Base-by-base conservation (phyloP, 805 yeast species). In the Saturnispora bothae region DNA sequence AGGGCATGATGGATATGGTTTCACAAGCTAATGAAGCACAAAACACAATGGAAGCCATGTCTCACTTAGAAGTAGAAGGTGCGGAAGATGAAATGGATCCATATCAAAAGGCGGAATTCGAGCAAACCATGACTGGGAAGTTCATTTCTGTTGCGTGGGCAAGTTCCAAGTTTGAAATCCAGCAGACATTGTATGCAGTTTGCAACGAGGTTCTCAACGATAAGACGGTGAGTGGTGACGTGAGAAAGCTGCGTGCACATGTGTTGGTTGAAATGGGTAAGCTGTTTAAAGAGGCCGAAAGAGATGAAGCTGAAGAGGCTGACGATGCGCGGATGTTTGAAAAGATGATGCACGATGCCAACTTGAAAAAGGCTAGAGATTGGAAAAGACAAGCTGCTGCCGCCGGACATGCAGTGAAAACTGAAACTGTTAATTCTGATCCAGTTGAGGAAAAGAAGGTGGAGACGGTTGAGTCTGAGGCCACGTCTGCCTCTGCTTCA, bases 121-220 rank as follows among this genome's bases (percentile, higher is more conserved):
- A 82, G 51, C 77, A 80, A 53, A 65, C 77, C 23, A 60, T 83
- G 46, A 76, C 81, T 67, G 92, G 89, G 16, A 83, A 82, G 55
- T 83, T 82, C 15, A 60, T 83, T 26, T 79, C 83, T 7, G 89
- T 88, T 3, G 92, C 92, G 7, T 83, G 94, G 94, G 75, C 76
- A 10, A 85, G 89, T 0, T 76, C 88, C 10, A 78, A 72, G 51
- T 81, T 76, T 52, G 94, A 83, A 55, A 82, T 83, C 38, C 81
- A 77, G 54, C 68, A 79, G 12, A 80, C 85, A 0, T 65, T 80
- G 38, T 71, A 83, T 47, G 73, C 68, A 10, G 92, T 82, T 10
- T 81, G 89, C 59, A 80, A 79, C 48, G 63, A 60, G 30, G 68
- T 82, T 2, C 58, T 83, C 33, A 67, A 72, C 37, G 89, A 83